phyloP scores from a whole-genome alignment of 441 rosid genomes.

The Brassica balearica region DNA sequence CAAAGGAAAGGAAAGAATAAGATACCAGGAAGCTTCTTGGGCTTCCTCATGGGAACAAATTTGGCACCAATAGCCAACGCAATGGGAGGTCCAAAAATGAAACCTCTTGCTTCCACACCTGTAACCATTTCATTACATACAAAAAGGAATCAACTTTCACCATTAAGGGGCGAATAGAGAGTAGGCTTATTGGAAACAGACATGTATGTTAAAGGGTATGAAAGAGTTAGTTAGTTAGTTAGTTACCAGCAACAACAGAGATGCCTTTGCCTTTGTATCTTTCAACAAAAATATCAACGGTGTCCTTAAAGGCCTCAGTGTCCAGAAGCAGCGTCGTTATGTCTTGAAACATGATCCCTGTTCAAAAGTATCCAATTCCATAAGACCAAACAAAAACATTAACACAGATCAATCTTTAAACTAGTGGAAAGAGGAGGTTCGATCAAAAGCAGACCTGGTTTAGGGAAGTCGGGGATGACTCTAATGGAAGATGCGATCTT shows the following conservation, averaged over 20 bases:
- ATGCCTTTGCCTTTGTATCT: conserved; percentile 76
- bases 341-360: conserved; percentile 95
- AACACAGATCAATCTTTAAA: conserved; percentile 10
- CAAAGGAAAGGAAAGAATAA: not conserved
- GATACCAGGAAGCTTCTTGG: conserved; percentile 92
- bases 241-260: conserved; percentile 89
- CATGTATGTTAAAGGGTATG: not conserved
- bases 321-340: conserved; percentile 93
- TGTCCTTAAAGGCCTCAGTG: conserved; percentile 78
- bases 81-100: conserved; percentile 97
- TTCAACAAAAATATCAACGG: conserved; percentile 92
- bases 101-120: conserved; percentile 98
- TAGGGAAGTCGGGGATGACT: conserved; percentile 92
- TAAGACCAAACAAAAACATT: not conserved
- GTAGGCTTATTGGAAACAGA: not conserved
- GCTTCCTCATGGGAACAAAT: conserved; percentile 97
- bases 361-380: conserved; percentile 20
- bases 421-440: not conserved
- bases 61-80: conserved; percentile 98
- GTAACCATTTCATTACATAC: conserved; percentile 1
- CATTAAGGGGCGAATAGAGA: not conserved
- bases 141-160: conserved; percentile 7
- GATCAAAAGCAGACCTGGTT: conserved; percentile 57
- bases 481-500: conserved; percentile 77
- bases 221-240: not conserved